A percentile compares a stretch with the other conserved stretches of the same genome.
phyloP scores from a whole-genome alignment of 306 rosid genomes.

The Citrullus mucosospermus region DNA sequence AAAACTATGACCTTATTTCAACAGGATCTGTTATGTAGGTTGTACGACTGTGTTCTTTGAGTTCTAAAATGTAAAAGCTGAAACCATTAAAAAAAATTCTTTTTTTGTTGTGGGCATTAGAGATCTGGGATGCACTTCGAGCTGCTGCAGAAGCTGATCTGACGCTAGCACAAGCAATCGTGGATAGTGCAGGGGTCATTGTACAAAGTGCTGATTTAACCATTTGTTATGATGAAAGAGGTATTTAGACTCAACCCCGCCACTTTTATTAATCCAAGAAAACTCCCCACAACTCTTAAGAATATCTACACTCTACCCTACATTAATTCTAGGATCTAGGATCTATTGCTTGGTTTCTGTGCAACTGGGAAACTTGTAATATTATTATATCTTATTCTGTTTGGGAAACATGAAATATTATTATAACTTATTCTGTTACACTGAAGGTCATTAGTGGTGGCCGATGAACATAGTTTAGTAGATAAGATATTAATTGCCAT shows the following conservation, averaged over 20 bases:
- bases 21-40: no score
- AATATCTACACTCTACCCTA: background rate
- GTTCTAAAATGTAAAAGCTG: background rate
- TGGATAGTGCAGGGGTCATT: conserved; percentile 95
- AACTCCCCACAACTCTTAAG: background rate
- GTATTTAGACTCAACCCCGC: conserved; percentile 3
- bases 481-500: no score
- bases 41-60: no score
- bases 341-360: background rate
- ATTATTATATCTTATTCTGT: background rate
- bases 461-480: no score
- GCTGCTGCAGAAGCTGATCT: conserved; percentile 97
- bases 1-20: no score
- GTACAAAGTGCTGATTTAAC: conserved; percentile 86
- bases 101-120: conserved; percentile 30
- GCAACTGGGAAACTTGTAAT: background rate
- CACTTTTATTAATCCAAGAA: background rate
- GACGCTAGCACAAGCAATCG: conserved; percentile 81
- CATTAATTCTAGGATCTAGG: background rate
- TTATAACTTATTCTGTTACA: background rate
- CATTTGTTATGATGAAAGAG: conserved; percentile 94
- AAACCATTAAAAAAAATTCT: background rate
- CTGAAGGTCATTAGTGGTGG: background rate
- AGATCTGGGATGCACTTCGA: conserved; percentile 98
- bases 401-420: background rate